phyloP scores from a whole-genome alignment of 495 filamentous ascomycete species.

The Arthonia radiata region DNA sequence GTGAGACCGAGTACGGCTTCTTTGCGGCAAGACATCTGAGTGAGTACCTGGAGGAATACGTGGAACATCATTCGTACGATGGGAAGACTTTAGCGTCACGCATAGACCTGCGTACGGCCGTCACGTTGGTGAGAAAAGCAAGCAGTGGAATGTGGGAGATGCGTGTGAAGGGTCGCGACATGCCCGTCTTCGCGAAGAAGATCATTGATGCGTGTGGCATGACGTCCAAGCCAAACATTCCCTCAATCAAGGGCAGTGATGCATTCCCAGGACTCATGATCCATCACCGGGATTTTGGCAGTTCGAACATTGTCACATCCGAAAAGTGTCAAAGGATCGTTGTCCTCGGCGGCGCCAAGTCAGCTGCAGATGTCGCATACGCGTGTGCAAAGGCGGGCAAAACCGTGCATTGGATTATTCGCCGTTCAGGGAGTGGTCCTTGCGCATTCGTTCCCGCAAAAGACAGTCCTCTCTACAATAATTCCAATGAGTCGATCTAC shows the following conservation, averaged over 20 bases:
- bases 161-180: too few species aligned
- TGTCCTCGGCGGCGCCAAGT: constrained; percentile 19
- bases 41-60: constrained; percentile 1
- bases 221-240: constrained; percentile 16
- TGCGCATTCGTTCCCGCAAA: constrained; percentile 9
- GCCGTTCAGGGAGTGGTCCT: constrained; percentile 14
- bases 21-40: constrained; percentile 2
- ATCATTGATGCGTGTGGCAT: constrained; percentile 18
- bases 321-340: constrained; percentile 9
- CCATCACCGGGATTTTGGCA: constrained; percentile 18
- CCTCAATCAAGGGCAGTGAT: constrained; percentile 9
- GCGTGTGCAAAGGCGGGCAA: constrained; percentile 14
- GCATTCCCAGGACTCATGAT: constrained; percentile 14
- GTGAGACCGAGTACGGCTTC: constrained; percentile 1
- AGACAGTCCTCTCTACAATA: constrained; percentile 11
- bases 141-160: too few species aligned
- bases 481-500: constrained; percentile 6
- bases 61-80: constrained; percentile 2
- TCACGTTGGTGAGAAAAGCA: too few species aligned
- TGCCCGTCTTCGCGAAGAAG: constrained; percentile 11
- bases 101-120: too few species aligned
- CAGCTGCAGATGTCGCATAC: constrained; percentile 20
- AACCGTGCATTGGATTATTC: constrained; percentile 19
- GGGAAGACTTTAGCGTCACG: background rate
- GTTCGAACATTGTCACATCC: constrained; percentile 10